Evolutionary conservation across 2,329 filamentous ascomycete species (phyloP), one percentile per base, ranked within the genome.

Genomic region (Penicillium aurantiogriseum): DNA sequence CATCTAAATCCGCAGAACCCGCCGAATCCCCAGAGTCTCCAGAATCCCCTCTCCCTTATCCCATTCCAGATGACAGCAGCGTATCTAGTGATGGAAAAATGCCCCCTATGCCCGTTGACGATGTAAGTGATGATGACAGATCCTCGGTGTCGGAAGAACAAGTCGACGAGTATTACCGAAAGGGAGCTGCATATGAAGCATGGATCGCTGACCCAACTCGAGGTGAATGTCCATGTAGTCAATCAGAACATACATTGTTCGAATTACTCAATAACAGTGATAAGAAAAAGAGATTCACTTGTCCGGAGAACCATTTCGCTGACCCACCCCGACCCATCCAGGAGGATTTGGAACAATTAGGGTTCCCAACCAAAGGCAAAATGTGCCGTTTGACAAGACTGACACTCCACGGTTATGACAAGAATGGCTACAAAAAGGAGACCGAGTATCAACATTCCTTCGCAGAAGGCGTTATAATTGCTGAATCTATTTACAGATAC

Each of bases 141-240:
- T 9, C 10, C 39, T 21, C 27, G 3, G 2, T 43, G 4, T 25
- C 49, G 3, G 8, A 44, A 1, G 29, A 43, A 4, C 9, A 23
- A 23, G 49, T 44, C 7, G 2, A 3, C 0, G 10, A 21, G 6
- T 43, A 13, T 19, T 11, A 23, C 7, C 21, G 5, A 35, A 35
- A 27, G 3, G 50, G 50, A 15, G 4, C 21, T 35, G 21, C 11
- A 25, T 45, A 27, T 29, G 38, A 52, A 33, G 29, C 7, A 45
- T 52, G 50, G 50, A 52, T 52, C 19, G 39, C 29, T 11, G 19
- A 52, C 38, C 50, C 50, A 44, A 13, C 21, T 25, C 29, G 15
- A 25, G 17, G 1, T 3, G 50, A 21, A 23, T 52, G 50, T 11
- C 17, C 5, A 17, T 33, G 31, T 35, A 3, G 0, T 5, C 17